Evolutionary conservation across 805 yeast species (phyloP).

Genomic region (Myxozyma melibiosi): DNA sequence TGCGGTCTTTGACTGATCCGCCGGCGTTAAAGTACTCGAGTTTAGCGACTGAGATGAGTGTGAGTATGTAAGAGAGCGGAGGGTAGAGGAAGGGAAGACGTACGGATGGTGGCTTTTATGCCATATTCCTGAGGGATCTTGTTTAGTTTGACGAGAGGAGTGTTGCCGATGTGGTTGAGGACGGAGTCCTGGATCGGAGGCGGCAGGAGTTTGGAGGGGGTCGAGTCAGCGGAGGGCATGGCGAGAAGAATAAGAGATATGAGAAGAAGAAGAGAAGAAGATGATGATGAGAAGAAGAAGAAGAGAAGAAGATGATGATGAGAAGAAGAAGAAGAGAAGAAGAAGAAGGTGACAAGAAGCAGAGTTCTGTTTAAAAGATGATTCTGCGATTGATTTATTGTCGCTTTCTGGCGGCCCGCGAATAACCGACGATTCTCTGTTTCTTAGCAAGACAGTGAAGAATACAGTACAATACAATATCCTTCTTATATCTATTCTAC

Average conservation of each 20-base stretch:
- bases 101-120: constrained; percentile 57
- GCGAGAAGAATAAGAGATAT: neutral
- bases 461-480: too few relatives aligned
- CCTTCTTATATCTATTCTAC: too few relatives aligned
- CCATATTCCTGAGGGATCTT: constrained; percentile 76
- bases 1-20: constrained; percentile 87
- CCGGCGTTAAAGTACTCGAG: constrained; percentile 85
- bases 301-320: too few relatives aligned
- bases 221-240: neutral
- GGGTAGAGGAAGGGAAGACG: constrained; percentile 6
- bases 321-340: too few relatives aligned
- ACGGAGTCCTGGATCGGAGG: constrained; percentile 56
- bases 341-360: too few relatives aligned
- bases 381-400: too few relatives aligned
- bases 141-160: constrained; percentile 76
- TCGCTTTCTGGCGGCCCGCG: too few relatives aligned
- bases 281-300: neutral
- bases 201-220: constrained; percentile 1
- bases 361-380: too few relatives aligned
- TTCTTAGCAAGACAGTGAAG: too few relatives aligned
- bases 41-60: constrained; percentile 58
- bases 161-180: constrained; percentile 79
- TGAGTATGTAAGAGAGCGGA: neutral
- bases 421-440: too few relatives aligned
- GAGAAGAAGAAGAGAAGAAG: too few relatives aligned